Conservation (phyloP, 441 rosid species). For the Populus hybrid region DNA sequence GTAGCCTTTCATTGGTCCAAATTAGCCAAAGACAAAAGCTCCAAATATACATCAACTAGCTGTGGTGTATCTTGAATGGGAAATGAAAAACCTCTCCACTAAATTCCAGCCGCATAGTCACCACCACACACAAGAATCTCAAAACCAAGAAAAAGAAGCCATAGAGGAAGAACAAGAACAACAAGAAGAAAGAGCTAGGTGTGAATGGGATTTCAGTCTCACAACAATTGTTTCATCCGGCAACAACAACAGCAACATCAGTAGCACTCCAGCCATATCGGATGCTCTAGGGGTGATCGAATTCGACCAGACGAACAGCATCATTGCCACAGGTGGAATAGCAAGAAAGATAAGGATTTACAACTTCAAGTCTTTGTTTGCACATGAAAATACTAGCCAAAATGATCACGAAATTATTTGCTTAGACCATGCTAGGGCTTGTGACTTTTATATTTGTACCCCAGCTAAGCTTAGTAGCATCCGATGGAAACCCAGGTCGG, state of each 20-base stretch:
- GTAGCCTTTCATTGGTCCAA: slow-evolving; percentile 35
- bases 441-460: slow-evolving; percentile 57
- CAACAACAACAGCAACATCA: not conserved
- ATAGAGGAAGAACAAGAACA: slow-evolving; percentile 9
- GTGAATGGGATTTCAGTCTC: slow-evolving; percentile 71
- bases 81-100: slow-evolving; percentile 32
- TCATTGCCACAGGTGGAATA: slow-evolving; percentile 85
- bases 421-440: slow-evolving; percentile 54
- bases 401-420: slow-evolving; percentile 6
- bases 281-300: slow-evolving; percentile 73
- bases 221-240: slow-evolving; percentile 45
- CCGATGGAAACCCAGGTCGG: slow-evolving; percentile 62
- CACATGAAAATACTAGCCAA: not conserved
- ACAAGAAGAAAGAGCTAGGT: slow-evolving; percentile 27
- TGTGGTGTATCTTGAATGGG: slow-evolving; percentile 34
- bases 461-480: slow-evolving; percentile 90
- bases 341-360: slow-evolving; percentile 76
- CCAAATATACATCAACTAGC: slow-evolving; percentile 4
- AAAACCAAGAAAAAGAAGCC: not conserved
- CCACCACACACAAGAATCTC: not conserved
- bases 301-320: slow-evolving; percentile 50
- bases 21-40: slow-evolving; percentile 18
- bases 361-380: slow-evolving; percentile 36
- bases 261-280: slow-evolving; percentile 26
- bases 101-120: slow-evolving; percentile 3